phyloP scores from a whole-genome alignment of 495 filamentous ascomycete species.

The Daldinia childiae region DNA sequence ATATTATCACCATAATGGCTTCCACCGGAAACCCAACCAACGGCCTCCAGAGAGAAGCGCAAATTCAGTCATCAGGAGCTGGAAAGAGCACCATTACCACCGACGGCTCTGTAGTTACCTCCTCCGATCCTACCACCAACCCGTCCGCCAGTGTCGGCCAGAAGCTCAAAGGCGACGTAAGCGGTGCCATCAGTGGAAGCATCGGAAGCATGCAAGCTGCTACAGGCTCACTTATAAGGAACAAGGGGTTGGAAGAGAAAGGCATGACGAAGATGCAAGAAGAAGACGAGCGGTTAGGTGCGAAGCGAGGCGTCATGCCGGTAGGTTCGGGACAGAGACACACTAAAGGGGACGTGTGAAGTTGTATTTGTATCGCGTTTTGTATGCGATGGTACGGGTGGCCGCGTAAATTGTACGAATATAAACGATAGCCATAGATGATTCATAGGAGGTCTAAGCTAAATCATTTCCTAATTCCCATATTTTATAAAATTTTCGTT shows the following conservation, averaged over 20 bases:
- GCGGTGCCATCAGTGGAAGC: slow-evolving; percentile 37
- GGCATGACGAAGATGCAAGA: slow-evolving; percentile 39
- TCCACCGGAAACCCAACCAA: slow-evolving; percentile 34
- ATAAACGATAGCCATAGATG: background rate
- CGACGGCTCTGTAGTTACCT: slow-evolving; percentile 33
- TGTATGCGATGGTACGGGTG: background rate
- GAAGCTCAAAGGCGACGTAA: slow-evolving; percentile 42
- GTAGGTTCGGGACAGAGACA: slow-evolving; percentile 36
- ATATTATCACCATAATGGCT: slow-evolving; percentile 21
- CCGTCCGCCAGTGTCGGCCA: slow-evolving; percentile 26
- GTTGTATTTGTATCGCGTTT: background rate
- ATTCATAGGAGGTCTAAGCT: background rate
- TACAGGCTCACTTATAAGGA: slow-evolving; percentile 28
- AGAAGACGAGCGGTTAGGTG: slow-evolving; percentile 39
- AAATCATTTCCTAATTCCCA: too few relatives aligned
- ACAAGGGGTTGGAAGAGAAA: slow-evolving; percentile 37
- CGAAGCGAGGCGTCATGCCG: slow-evolving; percentile 41
- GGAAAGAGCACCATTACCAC: slow-evolving; percentile 21
- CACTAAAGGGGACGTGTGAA: slow-evolving; percentile 10
- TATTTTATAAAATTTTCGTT: too few relatives aligned
- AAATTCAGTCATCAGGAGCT: slow-evolving; percentile 9
- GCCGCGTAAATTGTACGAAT: background rate
- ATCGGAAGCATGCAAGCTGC: slow-evolving; percentile 37
- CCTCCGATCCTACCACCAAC: slow-evolving; percentile 36
- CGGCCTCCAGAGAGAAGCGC: slow-evolving; percentile 19